Evolutionary conservation across 768 basidiomycete species (phyloP), one percentile per base, ranked within the genome.

Genomic region (Mycena epipterygia): DNA sequence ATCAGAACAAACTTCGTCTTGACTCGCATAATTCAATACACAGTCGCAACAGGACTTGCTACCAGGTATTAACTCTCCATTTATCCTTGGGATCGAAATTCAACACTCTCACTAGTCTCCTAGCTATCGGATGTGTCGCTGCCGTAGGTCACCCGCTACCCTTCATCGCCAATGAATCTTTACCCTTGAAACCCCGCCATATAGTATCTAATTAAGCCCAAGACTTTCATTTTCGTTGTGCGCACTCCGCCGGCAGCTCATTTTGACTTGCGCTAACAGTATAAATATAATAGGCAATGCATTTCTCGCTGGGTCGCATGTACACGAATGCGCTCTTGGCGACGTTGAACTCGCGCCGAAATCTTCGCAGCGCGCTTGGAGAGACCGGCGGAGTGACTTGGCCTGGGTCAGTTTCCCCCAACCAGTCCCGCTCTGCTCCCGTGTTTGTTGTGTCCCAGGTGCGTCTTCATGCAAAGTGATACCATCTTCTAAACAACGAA

Each of bases 261-360:
- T 11, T 30, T 48, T 7, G 2, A 25, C 32, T 57, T 41, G 3
- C 23, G 11, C 25, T n/a, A 39, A 33, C 27, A 12, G 25, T 37
- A 4, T 19, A n/a, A n/a, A n/a, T n/a, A n/a, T n/a, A n/a, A 21
- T 51, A 75, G 74, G 72, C 69, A 3, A 56, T 75, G 30, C 70
- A 73, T 39, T 58, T 75, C 46, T 73, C 74, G 9, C 61, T 73
- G 17, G 74, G 74, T 3, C 72, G 74, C 17, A 71, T 74, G 61
- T 76, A 74, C 33, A 67, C 75, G 27, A 76, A 74, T 37, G 68
- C 70, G 17, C 52, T 76, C 19, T 68, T 76, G 13, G 73, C 71
- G 1, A 74, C 73, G 73, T 61, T 69, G 42, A 69, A 69, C 53
- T 68, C 60, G 32, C 67, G 59, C 25, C 37, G 44, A 4, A 53